Conservation (phyloP, 345 rosid genomes). For the Pistacia atlantica region DNA sequence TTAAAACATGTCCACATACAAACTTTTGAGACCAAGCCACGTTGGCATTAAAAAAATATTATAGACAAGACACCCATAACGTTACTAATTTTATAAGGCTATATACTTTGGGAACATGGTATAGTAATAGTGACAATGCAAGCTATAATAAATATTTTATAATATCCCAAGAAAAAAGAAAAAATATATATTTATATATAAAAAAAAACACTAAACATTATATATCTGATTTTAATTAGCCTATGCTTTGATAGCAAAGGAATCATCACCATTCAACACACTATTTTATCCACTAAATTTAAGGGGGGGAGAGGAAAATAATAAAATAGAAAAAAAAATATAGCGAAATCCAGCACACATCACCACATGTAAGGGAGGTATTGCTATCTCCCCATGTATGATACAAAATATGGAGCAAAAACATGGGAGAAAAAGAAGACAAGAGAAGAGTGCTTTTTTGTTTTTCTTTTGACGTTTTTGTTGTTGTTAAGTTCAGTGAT, state of each 20-base stretch:
- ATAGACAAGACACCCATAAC: conserved; percentile 9
- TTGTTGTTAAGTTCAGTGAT: conserved; percentile 29
- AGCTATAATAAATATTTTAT: conserved; percentile 9
- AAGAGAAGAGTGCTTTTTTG: too few relatives aligned
- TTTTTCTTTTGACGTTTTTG: background rate
- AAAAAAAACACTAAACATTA: conserved; percentile 10
- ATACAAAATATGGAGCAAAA: conserved; percentile 47
- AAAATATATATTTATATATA: background rate
- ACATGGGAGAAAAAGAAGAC: background rate
- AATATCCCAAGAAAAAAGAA: conserved; percentile 9
- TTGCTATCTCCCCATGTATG: conserved; percentile 52
- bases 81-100: background rate
- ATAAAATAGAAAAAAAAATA: conserved; percentile 9
- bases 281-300: conserved; percentile 49
- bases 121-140: conserved; percentile 32
- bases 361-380: conserved; percentile 52
- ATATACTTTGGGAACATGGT: conserved; percentile 35
- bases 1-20: conserved; percentile 31
- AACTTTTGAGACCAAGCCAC: conserved; percentile 15
- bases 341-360: conserved; percentile 54
- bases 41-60: conserved; percentile 7
- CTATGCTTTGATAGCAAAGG: conserved; percentile 46
- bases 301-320: background rate
- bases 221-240: conserved; percentile 31
- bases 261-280: conserved; percentile 57